Evolutionary conservation across 2,329 filamentous ascomycete species (phyloP).

Genomic region (Tolypocladium endophyticum): DNA sequence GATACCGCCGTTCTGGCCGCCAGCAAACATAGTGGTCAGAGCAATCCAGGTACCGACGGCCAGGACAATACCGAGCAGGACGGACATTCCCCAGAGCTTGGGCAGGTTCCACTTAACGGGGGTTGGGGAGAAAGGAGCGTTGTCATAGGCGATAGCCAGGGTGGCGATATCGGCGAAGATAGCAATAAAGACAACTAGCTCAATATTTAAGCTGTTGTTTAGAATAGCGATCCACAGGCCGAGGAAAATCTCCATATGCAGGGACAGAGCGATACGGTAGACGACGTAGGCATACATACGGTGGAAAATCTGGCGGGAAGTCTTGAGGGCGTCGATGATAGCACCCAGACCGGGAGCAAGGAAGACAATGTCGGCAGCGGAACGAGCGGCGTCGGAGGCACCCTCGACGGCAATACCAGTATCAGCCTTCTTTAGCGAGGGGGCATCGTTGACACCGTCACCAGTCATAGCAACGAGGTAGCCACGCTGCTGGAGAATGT

Average conservation of each 20-base stretch:
- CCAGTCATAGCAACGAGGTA: constrained; percentile 94
- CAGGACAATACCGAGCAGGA: constrained; percentile 71
- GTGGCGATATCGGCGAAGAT: constrained; percentile 92
- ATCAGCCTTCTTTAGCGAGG: constrained; percentile 90
- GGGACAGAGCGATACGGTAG: constrained; percentile 85
- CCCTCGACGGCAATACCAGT: constrained; percentile 92
- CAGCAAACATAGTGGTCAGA: constrained; percentile 71
- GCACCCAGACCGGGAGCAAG: constrained; percentile 82
- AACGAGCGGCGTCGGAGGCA: constrained; percentile 81
- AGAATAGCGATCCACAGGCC: constrained; percentile 86
- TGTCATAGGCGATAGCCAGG: constrained; percentile 86
- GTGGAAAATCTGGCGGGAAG: constrained; percentile 89
- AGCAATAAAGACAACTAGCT: constrained; percentile 86
- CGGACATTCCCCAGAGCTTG: constrained; percentile 88
- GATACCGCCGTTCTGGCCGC: constrained; percentile 65
- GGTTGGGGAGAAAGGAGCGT: constrained; percentile 73
- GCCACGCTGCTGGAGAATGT: constrained; percentile 86
- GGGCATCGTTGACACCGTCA: constrained; percentile 90
- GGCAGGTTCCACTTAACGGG: constrained; percentile 94
- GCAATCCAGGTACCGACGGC: constrained; percentile 82
- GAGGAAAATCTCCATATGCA: constrained; percentile 85
- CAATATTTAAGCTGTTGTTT: constrained; percentile 73
- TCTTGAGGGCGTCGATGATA: constrained; percentile 88
- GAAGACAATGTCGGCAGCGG: constrained; percentile 89
- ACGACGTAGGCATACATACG: constrained; percentile 95